phyloP scores from a whole-genome alignment of 148 eudicot genomes.

The Vaccinium corymbosum region DNA sequence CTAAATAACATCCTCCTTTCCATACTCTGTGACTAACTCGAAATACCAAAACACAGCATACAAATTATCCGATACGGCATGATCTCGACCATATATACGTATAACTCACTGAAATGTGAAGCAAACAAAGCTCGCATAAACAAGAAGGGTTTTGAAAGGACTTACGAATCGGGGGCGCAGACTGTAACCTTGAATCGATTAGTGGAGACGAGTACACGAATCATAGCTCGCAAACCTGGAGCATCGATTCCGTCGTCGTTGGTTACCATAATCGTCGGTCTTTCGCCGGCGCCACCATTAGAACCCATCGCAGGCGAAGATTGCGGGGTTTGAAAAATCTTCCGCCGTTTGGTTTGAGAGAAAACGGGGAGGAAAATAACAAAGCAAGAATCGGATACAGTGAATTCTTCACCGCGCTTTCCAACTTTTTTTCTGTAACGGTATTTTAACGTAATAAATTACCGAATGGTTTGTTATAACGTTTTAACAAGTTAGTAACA shows the following conservation, averaged over 20 bases:
- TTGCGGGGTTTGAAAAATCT: background rate
- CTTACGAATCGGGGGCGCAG: conserved; percentile 83
- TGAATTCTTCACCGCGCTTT: no score
- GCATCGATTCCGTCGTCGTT: conserved; percentile 88
- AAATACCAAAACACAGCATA: background rate
- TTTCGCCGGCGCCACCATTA: conserved; percentile 5
- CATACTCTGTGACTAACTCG: background rate
- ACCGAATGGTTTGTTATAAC: no score
- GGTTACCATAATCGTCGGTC: conserved; percentile 68
- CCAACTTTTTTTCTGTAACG: no score
- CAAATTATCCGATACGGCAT: background rate
- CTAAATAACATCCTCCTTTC: background rate
- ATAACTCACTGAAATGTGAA: background rate
- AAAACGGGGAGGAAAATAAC: no score
- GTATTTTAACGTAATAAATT: no score
- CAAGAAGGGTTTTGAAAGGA: background rate
- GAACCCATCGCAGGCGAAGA: conserved; percentile 26
- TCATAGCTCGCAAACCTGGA: conserved; percentile 68
- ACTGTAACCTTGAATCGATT: conserved; percentile 53
- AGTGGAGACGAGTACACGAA: conserved; percentile 60
- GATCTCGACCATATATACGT: background rate
- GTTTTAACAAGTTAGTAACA: no score
- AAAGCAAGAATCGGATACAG: no score
- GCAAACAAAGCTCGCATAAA: background rate
- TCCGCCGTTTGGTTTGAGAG: background rate